phyloP scores from a whole-genome alignment of 441 rosid genomes.

The Sinapis alba region DNA sequence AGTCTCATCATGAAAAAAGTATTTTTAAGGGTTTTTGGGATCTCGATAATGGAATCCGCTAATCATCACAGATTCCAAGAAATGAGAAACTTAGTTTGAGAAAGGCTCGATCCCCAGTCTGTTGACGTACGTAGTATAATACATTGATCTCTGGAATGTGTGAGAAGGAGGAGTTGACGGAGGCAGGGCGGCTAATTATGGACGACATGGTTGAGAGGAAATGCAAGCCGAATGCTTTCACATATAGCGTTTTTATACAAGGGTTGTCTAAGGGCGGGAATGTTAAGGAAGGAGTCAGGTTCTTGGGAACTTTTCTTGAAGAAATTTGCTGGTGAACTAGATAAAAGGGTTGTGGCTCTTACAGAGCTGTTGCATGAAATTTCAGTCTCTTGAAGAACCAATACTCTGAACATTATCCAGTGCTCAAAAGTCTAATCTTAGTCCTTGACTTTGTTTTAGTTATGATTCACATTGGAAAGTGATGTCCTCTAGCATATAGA shows the following conservation, averaged over 20 bases:
- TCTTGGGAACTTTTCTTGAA: too few relatives aligned
- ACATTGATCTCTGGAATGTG: conserved; percentile 82
- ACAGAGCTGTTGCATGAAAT: conserved; percentile 24
- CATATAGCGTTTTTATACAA: conserved; percentile 68
- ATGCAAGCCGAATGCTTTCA: conserved; percentile 71
- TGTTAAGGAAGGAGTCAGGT: conserved; percentile 64
- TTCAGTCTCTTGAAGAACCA: conserved; percentile 19
- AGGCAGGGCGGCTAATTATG: conserved; percentile 78
- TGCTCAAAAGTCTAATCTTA: conserved; percentile 5
- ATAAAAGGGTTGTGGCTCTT: conserved; percentile 36
- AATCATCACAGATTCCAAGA: too few relatives aligned
- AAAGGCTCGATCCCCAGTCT: too few relatives aligned
- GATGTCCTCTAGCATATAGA: background rate
- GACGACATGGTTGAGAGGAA: conserved; percentile 90
- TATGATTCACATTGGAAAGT: background rate
- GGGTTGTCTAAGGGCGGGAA: conserved; percentile 71
- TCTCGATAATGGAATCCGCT: too few relatives aligned
- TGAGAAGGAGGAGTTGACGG: conserved; percentile 68
- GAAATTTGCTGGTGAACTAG: conserved; percentile 86
- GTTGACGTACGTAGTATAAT: too few relatives aligned
- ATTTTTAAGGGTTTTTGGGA: too few relatives aligned
- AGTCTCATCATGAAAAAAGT: too few relatives aligned
- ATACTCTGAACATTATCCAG: background rate
- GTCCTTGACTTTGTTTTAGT: conserved; percentile 2
- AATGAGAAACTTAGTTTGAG: too few relatives aligned